Evolutionary conservation across 2,329 filamentous ascomycete genomes (phyloP).

Genomic region (Fusarium dlaminii): DNA sequence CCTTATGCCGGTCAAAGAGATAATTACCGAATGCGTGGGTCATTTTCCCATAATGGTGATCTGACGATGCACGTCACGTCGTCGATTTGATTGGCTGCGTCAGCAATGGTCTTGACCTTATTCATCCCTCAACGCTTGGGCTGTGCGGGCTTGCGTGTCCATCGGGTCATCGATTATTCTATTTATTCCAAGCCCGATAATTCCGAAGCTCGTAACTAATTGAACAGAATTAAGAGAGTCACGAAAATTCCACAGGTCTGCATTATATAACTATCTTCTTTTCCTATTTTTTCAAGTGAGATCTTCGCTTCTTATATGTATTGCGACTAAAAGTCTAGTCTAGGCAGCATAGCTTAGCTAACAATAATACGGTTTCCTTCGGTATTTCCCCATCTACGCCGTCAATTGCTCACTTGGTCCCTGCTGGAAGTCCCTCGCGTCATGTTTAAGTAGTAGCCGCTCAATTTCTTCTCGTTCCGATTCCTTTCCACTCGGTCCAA

Average conservation of each 20-base stretch:
- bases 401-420: rapidly evolving
- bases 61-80: not conserved
- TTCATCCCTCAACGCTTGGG: not conserved
- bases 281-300: no score
- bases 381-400: no score
- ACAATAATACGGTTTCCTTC: rapidly evolving
- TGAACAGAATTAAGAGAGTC: no score
- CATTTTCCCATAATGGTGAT: not conserved
- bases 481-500: no score
- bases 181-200: rapidly evolving
- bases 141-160: not conserved
- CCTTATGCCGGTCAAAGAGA: no score
- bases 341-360: rapidly evolving
- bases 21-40: not conserved
- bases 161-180: not conserved
- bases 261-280: no score
- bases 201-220: no score
- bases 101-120: not conserved
- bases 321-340: no score
- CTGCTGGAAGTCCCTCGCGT: not conserved
- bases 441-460: not conserved
- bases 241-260: no score
- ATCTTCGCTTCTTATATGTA: no score
- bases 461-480: not conserved
- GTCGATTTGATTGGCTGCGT: not conserved